phyloP scores from a whole-genome alignment of 495 filamentous ascomycete species.

The Chaetomium fimeti region DNA sequence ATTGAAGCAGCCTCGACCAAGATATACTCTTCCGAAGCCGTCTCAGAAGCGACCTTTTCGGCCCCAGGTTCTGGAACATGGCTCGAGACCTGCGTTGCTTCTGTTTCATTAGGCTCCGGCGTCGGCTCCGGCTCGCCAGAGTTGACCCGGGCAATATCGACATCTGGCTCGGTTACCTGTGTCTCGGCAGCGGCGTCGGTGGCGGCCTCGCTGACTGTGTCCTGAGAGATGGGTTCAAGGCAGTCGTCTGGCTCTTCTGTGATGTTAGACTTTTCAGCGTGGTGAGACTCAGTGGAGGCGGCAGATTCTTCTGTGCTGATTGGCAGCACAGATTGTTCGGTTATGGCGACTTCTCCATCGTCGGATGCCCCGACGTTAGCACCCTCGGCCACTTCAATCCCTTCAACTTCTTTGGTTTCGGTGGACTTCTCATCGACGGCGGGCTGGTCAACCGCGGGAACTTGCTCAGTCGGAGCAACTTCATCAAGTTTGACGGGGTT shows the following conservation, averaged over 20 bases:
- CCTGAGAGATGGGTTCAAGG: slow-evolving; percentile 1
- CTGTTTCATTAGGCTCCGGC: neutral
- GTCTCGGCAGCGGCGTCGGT: slow-evolving; percentile 10
- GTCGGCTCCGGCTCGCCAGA: neutral
- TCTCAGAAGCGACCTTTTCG: slow-evolving; percentile 14
- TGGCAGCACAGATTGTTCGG: slow-evolving; percentile 12
- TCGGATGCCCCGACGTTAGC: slow-evolving; percentile 11
- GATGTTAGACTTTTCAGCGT: slow-evolving; percentile 12
- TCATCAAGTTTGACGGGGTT: too few relatives aligned
- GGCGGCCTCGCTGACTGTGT: neutral
- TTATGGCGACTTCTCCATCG: slow-evolving; percentile 9
- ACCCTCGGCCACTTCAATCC: neutral
- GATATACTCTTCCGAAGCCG: slow-evolving; percentile 28
- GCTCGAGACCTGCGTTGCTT: neutral
- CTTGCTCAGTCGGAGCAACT: too few relatives aligned
- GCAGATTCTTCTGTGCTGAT: slow-evolving; percentile 17
- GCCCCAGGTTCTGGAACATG: neutral
- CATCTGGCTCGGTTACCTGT: neutral
- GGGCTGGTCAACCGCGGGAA: slow-evolving; percentile 1
- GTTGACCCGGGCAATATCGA: neutral
- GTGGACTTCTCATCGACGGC: neutral
- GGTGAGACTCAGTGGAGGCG: neutral
- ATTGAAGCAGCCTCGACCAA: slow-evolving; percentile 24
- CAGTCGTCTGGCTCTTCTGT: slow-evolving; percentile 2
- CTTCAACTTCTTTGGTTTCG: neutral